These are phyloP conservation scores for Abrus precatorius DNA, from an alignment of 306 rosid species.

Conservation along the genomic window DNA sequence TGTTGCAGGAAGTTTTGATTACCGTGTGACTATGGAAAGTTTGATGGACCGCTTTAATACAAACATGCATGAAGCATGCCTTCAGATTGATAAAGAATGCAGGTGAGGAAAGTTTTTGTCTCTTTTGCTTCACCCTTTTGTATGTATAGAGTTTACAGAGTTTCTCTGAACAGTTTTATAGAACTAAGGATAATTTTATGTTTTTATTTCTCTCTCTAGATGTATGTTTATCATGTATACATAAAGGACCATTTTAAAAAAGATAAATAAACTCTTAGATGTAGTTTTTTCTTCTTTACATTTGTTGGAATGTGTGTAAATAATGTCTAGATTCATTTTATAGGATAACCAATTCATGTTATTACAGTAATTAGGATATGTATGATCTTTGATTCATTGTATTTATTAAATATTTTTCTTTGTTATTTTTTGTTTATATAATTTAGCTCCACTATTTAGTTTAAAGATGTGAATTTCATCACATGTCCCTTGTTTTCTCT, in stretches of 20 bases:
- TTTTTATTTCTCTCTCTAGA: not conserved
- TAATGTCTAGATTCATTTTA: not conserved
- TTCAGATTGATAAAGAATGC: conserved; percentile 75
- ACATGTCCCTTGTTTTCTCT: not conserved
- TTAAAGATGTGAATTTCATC: no score
- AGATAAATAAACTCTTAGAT: no score
- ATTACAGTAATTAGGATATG: no score
- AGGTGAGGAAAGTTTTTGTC: conserved; percentile 54
- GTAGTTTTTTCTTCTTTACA: conserved; percentile 3
- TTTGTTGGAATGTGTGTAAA: not conserved
- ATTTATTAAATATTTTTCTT: no score
- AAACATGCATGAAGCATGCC: conserved; percentile 79
- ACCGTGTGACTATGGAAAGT: conserved; percentile 73
- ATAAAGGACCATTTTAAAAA: no score
- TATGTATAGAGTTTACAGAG: not conserved
- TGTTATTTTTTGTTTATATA: no score
- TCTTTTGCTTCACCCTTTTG: conserved; percentile 9
- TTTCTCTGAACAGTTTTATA: not conserved
- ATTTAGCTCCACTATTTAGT: no score
- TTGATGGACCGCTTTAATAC: conserved; percentile 75
- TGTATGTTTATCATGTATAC: no score
- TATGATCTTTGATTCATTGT: no score
- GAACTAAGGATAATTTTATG: conserved; percentile 7
- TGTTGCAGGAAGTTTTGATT: conserved; percentile 58
- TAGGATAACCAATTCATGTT: no score